Evolutionary conservation across 225 moss, liverwort and hornwort genomes (phyloP), one percentile per base, ranked within the genome.

Genomic region (Asterella californica): DNA sequence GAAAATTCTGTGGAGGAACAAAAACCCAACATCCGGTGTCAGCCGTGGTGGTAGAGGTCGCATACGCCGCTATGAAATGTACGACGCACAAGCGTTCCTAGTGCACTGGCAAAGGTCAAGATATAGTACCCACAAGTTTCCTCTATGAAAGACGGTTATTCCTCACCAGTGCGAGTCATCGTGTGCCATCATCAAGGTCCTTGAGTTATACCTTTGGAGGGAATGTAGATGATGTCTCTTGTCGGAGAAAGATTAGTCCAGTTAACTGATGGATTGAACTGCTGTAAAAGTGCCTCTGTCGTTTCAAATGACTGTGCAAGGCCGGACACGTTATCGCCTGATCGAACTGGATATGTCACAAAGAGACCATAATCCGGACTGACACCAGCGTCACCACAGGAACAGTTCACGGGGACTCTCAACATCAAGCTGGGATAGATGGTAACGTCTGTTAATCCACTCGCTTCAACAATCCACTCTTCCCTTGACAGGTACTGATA

Each of bases 371-470:
- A 93, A 47, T 53, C 50, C 32, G 48, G 37, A 82, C 88, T 93
- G 1, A 96, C 78, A 24, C 21, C 70, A 0, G 91, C 84, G 61
- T 93, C 85, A 50, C 96, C 96, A 66, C 96, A 97, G 53, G 84
- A 93, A 82, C 96, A 97, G 67, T 89, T 87, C 42, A 97, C 93
- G 25, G 96, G 94, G 36, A 97, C 84, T 61, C 72, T 64, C 32
- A 93, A 71, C 6, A 15, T 19, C 2, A 32, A 46, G 0, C 83
- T 86, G 0, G 80, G 47, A 6, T 81, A 36, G 46, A 91, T 85
- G 76, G 76, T 82, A 29, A 54, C 38, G 42, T 84, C 69, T 10
- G 75, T 15, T 19, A 89, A 1, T 17, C 33, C 25, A 46, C 79
- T 88, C 14, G 81, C 87, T 73, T 83, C 19, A 2, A 46, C 74